These are phyloP conservation scores for Coccomyxa sp. DNA, from an alignment of 139 green algal species.

Conservation along the genomic window DNA sequence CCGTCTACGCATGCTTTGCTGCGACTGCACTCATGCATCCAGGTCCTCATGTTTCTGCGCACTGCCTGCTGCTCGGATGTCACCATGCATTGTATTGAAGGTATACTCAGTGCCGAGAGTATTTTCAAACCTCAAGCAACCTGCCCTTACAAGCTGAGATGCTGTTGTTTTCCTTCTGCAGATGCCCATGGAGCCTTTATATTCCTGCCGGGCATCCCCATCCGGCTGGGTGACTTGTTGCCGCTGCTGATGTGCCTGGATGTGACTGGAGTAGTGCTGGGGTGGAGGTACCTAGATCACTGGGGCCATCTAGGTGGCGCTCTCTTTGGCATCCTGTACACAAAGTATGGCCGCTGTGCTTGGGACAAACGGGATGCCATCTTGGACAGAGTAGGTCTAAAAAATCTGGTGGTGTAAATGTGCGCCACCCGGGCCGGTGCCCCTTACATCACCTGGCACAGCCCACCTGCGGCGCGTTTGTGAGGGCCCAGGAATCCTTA, in stretches of 20 bases:
- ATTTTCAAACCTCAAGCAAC: background rate
- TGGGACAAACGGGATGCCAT: background rate
- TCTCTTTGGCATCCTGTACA: background rate
- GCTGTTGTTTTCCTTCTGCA: background rate
- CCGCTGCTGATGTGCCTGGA: background rate
- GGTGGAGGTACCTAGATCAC: background rate
- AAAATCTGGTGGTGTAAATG: too few species aligned
- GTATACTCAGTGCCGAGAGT: background rate
- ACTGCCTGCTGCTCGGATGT: background rate
- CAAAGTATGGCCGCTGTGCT: background rate
- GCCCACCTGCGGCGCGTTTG: too few species aligned
- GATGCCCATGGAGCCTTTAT: background rate
- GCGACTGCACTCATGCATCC: background rate
- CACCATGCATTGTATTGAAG: background rate
- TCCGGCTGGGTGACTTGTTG: background rate
- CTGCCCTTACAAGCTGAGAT: background rate
- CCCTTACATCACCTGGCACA: too few species aligned
- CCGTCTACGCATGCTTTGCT: conserved; percentile 4
- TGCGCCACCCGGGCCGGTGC: too few species aligned
- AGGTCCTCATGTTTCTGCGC: background rate
- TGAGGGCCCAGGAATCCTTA: too few species aligned
- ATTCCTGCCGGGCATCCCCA: background rate
- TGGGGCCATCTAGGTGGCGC: conserved; percentile 1
- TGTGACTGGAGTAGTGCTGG: background rate
- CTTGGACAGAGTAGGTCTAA: background rate